Evolutionary conservation across 805 yeast species (phyloP), one percentile per base, ranked within the genome.

Genomic region (Saccharomycopsis selenospora): DNA sequence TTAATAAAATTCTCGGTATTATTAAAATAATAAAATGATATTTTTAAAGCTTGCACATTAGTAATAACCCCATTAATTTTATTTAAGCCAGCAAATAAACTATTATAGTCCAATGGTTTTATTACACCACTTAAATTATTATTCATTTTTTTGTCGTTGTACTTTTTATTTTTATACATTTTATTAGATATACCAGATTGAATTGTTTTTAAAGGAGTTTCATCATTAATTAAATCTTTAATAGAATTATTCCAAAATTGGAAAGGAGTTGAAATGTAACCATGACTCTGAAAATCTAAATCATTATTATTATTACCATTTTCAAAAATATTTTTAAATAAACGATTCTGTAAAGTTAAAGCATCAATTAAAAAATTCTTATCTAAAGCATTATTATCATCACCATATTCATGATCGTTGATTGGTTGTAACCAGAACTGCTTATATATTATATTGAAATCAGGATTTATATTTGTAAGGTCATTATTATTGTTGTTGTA

Each of bases 41-140:
- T 57, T 47, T 68, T 63, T 4, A 73, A 36, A 0, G 72, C 61
- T 11, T 65, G 61, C 0, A 77, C 77, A 17, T 69, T 63, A 46
- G 61, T 63, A 4, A 72, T 61, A 2, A 70, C 47, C 0, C 79
- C 78, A 55, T 74, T 73, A 3, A 69, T 64, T 52, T 66, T 69
- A 25, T 61, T 59, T 1, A 69, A 59, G 0, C 72, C 75, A 1
- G 71, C 59, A 20, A 72, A 61, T 22, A 71, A 50, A 5, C 63
- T 60, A 3, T 62, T 50, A 26, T 61, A 58, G 1, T 55, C 40
- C 11, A 66, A 46, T n/a, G n/a, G n/a, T n/a, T n/a, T n/a, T n/a
- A n/a, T n/a, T n/a, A n/a, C n/a, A 0, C 61, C 64, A 13, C 61
- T 36, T 1, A 61, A 61, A 4, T 50, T 49, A 42, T 40, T 45